Conservation (phyloP, 176 grass and related monocot species). For the Echinochloa phyllopogon region DNA sequence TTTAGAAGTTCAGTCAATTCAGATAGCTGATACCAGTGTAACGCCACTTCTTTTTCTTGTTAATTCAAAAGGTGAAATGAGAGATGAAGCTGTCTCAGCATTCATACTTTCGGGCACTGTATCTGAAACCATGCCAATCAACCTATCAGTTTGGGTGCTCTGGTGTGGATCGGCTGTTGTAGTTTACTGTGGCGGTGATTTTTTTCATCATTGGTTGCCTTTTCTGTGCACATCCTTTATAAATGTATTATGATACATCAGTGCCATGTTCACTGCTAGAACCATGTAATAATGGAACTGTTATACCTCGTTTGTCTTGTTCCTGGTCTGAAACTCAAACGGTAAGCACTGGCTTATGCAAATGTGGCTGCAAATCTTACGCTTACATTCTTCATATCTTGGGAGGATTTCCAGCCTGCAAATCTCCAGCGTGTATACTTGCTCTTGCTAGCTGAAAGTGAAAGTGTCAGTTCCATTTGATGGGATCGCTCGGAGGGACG, state of each 20-base stretch:
- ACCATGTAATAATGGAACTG: conserved; percentile 50
- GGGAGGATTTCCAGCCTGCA: background rate
- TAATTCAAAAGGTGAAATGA: conserved; percentile 23
- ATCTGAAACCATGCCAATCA: conserved; percentile 15
- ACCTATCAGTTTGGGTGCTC: conserved; percentile 15
- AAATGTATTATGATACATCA: conserved; percentile 8
- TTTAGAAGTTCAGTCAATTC: conserved; percentile 16
- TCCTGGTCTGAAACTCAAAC: background rate
- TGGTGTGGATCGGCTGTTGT: conserved; percentile 15
- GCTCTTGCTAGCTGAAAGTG: background rate
- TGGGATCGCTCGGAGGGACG: background rate
- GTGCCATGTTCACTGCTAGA: background rate
- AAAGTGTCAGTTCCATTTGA: background rate
- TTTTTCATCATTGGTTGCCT: conserved; percentile 1
- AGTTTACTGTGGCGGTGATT: conserved; percentile 34
- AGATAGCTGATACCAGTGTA: conserved; percentile 5
- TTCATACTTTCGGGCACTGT: background rate
- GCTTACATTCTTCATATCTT: background rate
- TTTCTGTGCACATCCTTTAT: conserved; percentile 13
- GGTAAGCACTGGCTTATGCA: background rate
- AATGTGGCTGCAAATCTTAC: background rate
- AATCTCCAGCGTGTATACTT: background rate
- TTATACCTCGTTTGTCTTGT: background rate
- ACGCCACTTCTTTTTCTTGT: conserved; percentile 17
- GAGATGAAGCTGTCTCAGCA: conserved; percentile 33